These are phyloP conservation scores for Pneumocystis sp. DNA, from an alignment of 1,139 yeast genomes.

Conservation along the genomic window DNA sequence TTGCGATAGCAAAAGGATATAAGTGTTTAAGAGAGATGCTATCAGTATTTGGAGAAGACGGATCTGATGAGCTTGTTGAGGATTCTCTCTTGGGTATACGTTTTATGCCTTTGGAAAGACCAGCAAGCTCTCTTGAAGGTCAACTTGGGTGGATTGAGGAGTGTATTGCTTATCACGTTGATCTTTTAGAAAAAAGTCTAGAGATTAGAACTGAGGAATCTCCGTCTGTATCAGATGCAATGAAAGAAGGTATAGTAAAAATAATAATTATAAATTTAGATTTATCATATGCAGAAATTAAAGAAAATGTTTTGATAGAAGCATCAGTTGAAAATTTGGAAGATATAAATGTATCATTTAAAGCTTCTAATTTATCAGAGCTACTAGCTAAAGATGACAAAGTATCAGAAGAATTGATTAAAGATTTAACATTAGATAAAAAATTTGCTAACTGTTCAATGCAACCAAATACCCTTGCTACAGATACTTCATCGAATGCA, in stretches of 20 bases:
- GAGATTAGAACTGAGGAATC: background rate
- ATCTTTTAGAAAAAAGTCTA: background rate
- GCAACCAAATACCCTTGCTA: background rate
- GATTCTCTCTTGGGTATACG: background rate
- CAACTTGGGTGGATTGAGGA: background rate
- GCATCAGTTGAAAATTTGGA: background rate
- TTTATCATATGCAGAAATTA: background rate
- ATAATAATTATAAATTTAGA: background rate
- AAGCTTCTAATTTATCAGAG: background rate
- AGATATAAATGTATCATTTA: background rate
- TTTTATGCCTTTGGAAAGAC: background rate
- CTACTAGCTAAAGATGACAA: background rate
- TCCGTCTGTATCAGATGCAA: background rate
- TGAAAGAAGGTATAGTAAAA: background rate
- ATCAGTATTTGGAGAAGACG: conserved; percentile 29
- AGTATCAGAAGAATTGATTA: background rate
- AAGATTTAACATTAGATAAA: background rate
- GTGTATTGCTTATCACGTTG: background rate
- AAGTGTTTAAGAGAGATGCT: conserved; percentile 28
- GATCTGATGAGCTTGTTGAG: conserved; percentile 1
- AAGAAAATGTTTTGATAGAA: background rate
- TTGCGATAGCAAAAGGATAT: conserved; percentile 30
- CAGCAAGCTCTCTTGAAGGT: background rate
- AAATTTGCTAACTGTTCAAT: no score
- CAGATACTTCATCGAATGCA: background rate